Conservation (phyloP, 139 green algal genomes). For the Micractinium sp. region DNA sequence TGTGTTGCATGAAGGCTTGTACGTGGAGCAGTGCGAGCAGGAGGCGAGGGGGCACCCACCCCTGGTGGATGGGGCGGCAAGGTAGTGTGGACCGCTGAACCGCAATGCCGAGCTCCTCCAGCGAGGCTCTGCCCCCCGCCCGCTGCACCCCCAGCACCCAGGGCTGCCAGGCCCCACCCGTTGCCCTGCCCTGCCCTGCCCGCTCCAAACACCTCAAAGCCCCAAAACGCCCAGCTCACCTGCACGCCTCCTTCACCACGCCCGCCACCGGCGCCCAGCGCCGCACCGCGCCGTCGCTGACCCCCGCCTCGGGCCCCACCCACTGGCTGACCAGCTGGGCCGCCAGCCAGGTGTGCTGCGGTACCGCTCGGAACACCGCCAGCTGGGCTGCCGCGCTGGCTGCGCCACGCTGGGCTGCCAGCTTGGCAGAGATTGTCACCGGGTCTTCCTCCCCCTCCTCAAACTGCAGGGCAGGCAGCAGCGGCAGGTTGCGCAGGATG, state of each 20-base stretch:
- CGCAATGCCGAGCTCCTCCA: no score
- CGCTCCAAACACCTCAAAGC: neutral
- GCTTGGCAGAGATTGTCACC: neutral
- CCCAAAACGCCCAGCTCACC: conserved; percentile 1
- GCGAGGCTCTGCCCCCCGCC: no score
- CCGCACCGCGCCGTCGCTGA: neutral
- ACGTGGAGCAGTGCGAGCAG: neutral
- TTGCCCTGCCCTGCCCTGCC: neutral
- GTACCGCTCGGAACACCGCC: conserved; percentile 26
- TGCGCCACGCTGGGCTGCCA: conserved; percentile 8
- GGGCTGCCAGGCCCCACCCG: neutral
- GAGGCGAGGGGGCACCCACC: no score
- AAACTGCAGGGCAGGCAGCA: neutral
- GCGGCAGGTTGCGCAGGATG: neutral
- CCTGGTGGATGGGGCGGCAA: no score
- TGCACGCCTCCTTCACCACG: conserved; percentile 44
- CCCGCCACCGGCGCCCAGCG: conserved; percentile 28
- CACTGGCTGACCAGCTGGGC: conserved; percentile 58
- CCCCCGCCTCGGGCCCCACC: conserved; percentile 28
- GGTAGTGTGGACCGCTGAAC: no score
- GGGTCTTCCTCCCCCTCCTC: conserved; percentile 7
- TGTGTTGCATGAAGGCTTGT: neutral
- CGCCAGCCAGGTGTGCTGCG: conserved; percentile 42
- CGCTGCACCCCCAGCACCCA: neutral
- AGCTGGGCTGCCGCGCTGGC: conserved; percentile 19